Evolutionary conservation across 1,284 basidiomycete genomes (phyloP), one percentile per base, ranked within the genome.

Genomic region (Papiliotrema laurentii): DNA sequence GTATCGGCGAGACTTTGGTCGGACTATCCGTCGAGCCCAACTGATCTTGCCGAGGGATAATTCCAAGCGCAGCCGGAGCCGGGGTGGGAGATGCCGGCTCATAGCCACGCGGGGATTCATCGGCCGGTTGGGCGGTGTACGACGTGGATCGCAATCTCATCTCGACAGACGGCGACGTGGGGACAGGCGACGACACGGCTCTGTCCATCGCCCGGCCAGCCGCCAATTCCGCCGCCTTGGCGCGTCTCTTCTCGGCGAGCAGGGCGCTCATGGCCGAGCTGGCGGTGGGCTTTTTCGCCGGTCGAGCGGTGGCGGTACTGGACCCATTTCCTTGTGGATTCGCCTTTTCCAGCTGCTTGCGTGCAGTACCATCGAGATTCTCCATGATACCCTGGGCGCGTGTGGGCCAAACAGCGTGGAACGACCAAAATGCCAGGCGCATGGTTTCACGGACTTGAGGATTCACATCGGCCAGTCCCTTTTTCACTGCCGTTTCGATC

Each of bases 301-400:
- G 35, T 26, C 22, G 25, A 25, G 36, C 22, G 14, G 35, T 22
- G 10, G 45, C 21, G 10, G 30, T 35, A 14, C 27, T 26, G n/a
- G 14, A 3, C 19, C 16, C 16, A 19, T 21, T 28, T 44, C 44
- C 51, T 10, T 47, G 43, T 0, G 89, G 86, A 60, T 86, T 86
- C 0, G 78, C 83, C 70, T 86, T 92, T 64, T 94, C 89, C 19
- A 98, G 75, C 68, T 91, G 86, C 74, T 89, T 96, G 56, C 81
- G 80, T 2, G 83, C 84, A 1, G 75, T 72, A 0, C 78, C 59
- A 64, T 97, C 93, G 47, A 97, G 75, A 2, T 77, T 66, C 31
- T 83, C 81, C 47, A 92, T 63, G 47, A 98, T 80, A 1, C 68
- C 66, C 19, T 73, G 69, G 16, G 81, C 90, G 49, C 81, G 78